These are phyloP conservation scores for Acarospora socialis DNA, from an alignment of 2,329 filamentous ascomycete species.

Conservation along the genomic window DNA sequence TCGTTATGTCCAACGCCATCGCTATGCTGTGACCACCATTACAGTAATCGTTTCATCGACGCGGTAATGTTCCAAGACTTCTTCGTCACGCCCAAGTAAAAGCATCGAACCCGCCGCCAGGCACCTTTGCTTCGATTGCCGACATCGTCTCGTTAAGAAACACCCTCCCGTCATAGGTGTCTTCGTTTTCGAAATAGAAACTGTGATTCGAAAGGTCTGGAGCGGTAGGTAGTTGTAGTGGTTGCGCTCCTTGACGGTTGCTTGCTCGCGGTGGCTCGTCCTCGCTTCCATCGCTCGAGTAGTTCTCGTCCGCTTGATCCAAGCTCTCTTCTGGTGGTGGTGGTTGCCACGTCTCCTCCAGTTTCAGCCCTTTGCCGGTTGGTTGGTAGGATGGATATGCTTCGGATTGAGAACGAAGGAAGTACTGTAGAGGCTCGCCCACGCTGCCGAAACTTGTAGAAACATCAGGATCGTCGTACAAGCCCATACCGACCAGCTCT, in stretches of 20 bases:
- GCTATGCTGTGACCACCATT: too few species aligned
- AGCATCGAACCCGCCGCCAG: slow-evolving; percentile 7
- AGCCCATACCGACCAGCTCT: slow-evolving; percentile 66
- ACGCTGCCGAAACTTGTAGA: slow-evolving; percentile 11
- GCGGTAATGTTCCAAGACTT: too few species aligned
- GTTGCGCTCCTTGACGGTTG: slow-evolving; percentile 4
- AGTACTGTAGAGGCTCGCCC: too few species aligned
- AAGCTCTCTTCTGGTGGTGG: slow-evolving; percentile 40
- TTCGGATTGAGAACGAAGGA: too few species aligned
- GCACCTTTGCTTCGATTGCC: not conserved
- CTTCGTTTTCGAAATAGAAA: slow-evolving; percentile 14
- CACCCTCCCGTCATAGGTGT: slow-evolving; percentile 7
- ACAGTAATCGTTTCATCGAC: too few species aligned
- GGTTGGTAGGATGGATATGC: too few species aligned
- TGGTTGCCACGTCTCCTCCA: slow-evolving; percentile 68
- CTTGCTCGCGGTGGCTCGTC: slow-evolving; percentile 6
- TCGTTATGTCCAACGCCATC: not conserved
- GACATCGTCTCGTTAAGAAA: slow-evolving; percentile 2
- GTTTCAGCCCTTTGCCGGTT: slow-evolving; percentile 59
- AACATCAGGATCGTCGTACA: slow-evolving; percentile 60
- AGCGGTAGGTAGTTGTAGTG: slow-evolving; percentile 7
- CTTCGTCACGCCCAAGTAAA: slow-evolving; percentile 3
- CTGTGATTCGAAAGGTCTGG: slow-evolving; percentile 12
- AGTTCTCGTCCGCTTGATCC: slow-evolving; percentile 34
- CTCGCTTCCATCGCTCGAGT: slow-evolving; percentile 11